Percentiles rank a stretch among this genome's conserved stretches.
These are phyloP conservation scores for Anthracocystis panici-leucophaei DNA, from an alignment of 1,284 basidiomycete species.

Conservation along the genomic window DNA sequence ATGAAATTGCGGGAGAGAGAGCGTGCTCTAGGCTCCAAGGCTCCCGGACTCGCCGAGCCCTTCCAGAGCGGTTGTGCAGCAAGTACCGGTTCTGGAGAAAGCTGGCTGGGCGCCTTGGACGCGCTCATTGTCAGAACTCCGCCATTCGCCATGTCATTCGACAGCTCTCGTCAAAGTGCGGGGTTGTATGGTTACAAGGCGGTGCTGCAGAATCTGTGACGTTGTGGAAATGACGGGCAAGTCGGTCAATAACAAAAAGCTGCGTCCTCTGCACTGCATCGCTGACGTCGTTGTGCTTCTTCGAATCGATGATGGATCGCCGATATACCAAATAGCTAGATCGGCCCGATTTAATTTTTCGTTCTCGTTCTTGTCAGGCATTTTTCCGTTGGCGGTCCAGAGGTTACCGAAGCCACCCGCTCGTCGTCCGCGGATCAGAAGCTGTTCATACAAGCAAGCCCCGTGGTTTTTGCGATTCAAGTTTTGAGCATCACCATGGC, in stretches of 20 bases:
- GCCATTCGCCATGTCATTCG: too few species aligned
- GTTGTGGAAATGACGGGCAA: not conserved
- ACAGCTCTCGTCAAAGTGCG: too few species aligned
- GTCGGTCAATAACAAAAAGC: not conserved
- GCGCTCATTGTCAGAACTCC: too few species aligned
- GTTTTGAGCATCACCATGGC: too few species aligned
- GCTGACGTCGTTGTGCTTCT: conserved; percentile 28
- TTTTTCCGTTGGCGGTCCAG: not conserved
- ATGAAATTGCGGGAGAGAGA: too few species aligned
- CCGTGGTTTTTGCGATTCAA: not conserved
- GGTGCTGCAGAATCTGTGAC: too few species aligned
- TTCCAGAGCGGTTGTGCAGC: too few species aligned
- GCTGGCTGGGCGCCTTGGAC: too few species aligned
- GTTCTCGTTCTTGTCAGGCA: not conserved
- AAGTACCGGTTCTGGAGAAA: too few species aligned
- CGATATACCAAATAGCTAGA: not conserved
- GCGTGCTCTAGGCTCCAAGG: too few species aligned
- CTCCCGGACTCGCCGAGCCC: too few species aligned
- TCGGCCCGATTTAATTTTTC: not conserved
- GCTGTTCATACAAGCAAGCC: not conserved
- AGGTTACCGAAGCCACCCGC: not conserved
- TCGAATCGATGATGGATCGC: conserved; percentile 2
- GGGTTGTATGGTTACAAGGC: too few species aligned
- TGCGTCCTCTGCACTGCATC: not conserved
- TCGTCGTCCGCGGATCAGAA: not conserved